Evolutionary conservation across 345 rosid species (phyloP), one percentile per base, ranked within the genome.

Genomic region (Syzygium grande): DNA sequence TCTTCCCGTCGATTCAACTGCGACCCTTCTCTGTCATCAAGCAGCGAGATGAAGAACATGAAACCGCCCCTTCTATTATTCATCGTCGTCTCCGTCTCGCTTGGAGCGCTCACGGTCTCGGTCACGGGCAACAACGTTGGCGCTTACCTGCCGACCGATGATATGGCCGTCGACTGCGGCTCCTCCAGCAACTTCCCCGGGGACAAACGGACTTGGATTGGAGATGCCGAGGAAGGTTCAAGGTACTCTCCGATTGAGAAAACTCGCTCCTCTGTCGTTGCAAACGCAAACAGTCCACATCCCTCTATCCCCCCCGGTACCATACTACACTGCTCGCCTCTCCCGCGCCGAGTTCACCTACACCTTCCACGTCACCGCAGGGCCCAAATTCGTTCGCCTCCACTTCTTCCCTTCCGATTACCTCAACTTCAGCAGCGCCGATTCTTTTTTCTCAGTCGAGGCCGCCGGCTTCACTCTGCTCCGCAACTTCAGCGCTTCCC

Each of bases 361-460:
- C 87, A 85, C 79, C 17, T 89, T 93, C 52, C 90, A 88, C 2
- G 85, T 91, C 73, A 49, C 88, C 5, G n/a, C 89, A 5, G 93
- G 93, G 7, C 90, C 89, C 7, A 91, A 87, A 41, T 91, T 93
- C 86, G 43, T 92, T 43, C 90, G 91, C 51, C 87, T 90, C 29
- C 55, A 89, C 86, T 89, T 91, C 89, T 85, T 55, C 68, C 89
- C 90, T 4, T 59, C 85, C 25, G 1, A 89, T 3, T 88, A 87
- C 84, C 34, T 83, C 13, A 3, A 29, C 84, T 78, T 88, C 52
- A 46, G 86, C 52, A 46, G 41, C 14, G 3, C 87, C 38, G 25
- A 85, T 21, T 51, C 90, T 41, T 79, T 87, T 78, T 89, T 90
- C 86, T 85, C 92, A 3, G 90, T 92, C 56, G 38, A 56, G 2